phyloP scores from a whole-genome alignment of 2,329 filamentous ascomycete genomes.

The Xylariaceae sp. region DNA sequence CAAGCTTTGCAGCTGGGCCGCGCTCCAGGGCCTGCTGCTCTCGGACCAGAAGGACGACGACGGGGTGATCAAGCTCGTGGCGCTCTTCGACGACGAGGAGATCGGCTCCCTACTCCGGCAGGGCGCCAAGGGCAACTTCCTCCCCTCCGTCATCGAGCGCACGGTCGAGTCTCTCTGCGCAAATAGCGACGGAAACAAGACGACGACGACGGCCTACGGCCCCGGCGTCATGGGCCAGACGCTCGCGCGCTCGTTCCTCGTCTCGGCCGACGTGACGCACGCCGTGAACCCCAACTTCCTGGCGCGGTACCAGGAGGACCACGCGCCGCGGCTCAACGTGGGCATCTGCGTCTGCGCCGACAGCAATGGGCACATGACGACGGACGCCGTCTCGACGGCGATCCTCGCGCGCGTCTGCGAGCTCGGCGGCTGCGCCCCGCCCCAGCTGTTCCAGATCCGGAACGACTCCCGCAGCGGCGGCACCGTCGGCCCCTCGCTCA shows the following conservation, averaged over 20 bases:
- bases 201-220: constrained; percentile 40
- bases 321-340: constrained; percentile 82
- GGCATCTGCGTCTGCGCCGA: constrained; percentile 77
- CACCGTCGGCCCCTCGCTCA: constrained; percentile 91
- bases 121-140: constrained; percentile 84
- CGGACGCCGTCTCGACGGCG: constrained; percentile 78
- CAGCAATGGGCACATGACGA: constrained; percentile 93
- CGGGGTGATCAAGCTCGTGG: constrained; percentile 79
- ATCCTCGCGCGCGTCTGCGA: constrained; percentile 75
- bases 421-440: constrained; percentile 59
- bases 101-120: constrained; percentile 88
- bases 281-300: constrained; percentile 94
- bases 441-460: constrained; percentile 90
- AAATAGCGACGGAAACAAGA: too few species aligned
- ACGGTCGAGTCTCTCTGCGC: constrained; percentile 61
- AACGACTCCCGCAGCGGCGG: constrained; percentile 88
- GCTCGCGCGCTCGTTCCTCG: constrained; percentile 85
- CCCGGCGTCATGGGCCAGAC: constrained; percentile 69
- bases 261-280: constrained; percentile 90
- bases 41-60: constrained; percentile 52
- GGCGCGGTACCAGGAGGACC: constrained; percentile 73
- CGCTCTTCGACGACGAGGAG: constrained; percentile 96
- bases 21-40: constrained; percentile 75
- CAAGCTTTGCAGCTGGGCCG: constrained; percentile 93
- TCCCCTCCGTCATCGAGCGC: constrained; percentile 74